Evolutionary conservation across 257 asterid genomes (phyloP), one percentile per base, ranked within the genome.

Genomic region (Osmanthus fragrans): DNA sequence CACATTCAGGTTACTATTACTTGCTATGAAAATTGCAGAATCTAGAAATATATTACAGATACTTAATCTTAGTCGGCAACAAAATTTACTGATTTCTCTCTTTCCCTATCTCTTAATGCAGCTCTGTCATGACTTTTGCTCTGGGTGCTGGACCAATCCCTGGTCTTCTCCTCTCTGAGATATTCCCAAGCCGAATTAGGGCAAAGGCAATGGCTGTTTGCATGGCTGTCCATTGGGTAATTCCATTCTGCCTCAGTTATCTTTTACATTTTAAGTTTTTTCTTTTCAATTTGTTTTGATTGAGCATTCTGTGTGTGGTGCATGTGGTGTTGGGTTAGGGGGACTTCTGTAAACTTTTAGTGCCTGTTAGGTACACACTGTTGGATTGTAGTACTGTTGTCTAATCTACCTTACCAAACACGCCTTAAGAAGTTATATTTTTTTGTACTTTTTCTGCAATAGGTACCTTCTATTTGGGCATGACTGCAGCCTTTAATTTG

Each of bases 91-190:
- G 34, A 29, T 71, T 66, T 45, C 19, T 25, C 8, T 23, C 68
- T 70, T 39, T n/a, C 32, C 66, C 12, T 56, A n/a, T 79, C 73
- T 54, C 29, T 72, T 30, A 72, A 45, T 63, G 73, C 89, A 94
- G 98, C 86, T 85, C 85, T 85, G 98, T 94, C 60, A 60, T 89
- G 85, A 76, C 94, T 40, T 94, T 92, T 86, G 71, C 98, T 37
- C 76, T 94, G 77, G 98, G 98, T 27, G 98, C 96, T 75, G 98
- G 98, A 7, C 97, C 97, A 13, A 94, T 94, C 29, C 98, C 98
- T 6, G 79, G 94, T 68, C 97, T 94, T 73, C 94, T 94, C 70
- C 88, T 94, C 54, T 92, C 98, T 5, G 98, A 94, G 89, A 91
- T 94, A 81, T 86, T 94, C 69, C 97, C 98, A 4, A 84, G 92